Base-by-base conservation (phyloP, 2,329 filamentous ascomycete genomes). In the Dactylella cylindrospora region DNA sequence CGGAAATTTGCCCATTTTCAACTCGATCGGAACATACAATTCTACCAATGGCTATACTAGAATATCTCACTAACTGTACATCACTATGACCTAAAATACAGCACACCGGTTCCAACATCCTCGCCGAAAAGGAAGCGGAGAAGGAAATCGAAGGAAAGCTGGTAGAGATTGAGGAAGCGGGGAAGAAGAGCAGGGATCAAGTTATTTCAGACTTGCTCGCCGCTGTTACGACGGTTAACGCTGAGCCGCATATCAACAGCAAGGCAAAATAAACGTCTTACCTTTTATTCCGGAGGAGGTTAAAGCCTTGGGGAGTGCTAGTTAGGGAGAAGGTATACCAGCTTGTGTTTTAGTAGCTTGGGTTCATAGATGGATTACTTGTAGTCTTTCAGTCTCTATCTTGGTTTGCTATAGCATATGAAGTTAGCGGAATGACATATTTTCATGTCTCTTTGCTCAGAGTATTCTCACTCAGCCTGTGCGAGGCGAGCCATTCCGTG, bases 81-180 rank as follows among this genome's bases (percentile, higher is more conserved):
- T n/a, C n/a, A n/a, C n/a, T n/a, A n/a, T n/a, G 53, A 38, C 38
- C 22, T 28, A 28, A 22, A 19, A 13, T 49, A 68, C 69, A 97
- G 91, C 91, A 98, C 77, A 85, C 87, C 70, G 88, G 88, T 74
- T 90, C 90, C 71, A 96, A 96, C 80, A 83, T 86, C 74, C 82
- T 84, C 68, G 86, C 86, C 66, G 86, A 91, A 73, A 81, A 84
- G 65, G 84, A 90, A 70, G 88, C 89, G 67, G 82, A 83, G 74
- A 85, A 84, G 75, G 88, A 91, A 67, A 87, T 87, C 47, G 88
- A 95, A 64, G 78, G 74, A 69, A 84, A 94, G 76, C 84, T 97
- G 69, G 80, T 84, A 74, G 84, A 87, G 73, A 97, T 97, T 73
- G 81, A 87, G 73, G 79, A 79, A 51, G 83, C 88, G 26, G 91